These are phyloP conservation scores for Triticum urartu DNA, from an alignment of 176 grass and related monocot genomes.

Conservation along the genomic window DNA sequence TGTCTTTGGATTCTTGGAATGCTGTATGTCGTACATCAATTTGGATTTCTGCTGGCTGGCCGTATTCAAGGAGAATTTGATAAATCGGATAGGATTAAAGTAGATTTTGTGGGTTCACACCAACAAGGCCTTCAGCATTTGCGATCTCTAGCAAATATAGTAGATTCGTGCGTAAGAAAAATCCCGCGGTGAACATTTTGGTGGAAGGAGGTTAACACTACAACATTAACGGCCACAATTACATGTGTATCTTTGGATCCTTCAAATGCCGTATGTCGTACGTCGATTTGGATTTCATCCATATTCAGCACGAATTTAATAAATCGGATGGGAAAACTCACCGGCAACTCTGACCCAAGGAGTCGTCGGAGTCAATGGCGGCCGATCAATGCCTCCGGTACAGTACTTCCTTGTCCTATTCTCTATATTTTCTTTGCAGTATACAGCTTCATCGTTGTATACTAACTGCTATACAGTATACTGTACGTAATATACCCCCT, in stretches of 20 bases:
- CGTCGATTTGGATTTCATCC: too few relatives aligned
- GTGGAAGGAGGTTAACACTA: too few relatives aligned
- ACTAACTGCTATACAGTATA: background rate
- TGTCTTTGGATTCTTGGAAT: background rate
- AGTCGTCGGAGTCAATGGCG: background rate
- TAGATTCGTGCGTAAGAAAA: too few relatives aligned
- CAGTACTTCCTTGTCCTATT: constrained; percentile 4
- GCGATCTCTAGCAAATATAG: too few relatives aligned
- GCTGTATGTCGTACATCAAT: background rate
- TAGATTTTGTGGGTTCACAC: too few relatives aligned
- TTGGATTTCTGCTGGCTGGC: background rate
- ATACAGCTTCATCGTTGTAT: background rate
- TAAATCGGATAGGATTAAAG: too few relatives aligned
- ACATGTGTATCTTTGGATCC: background rate
- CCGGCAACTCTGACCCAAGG: background rate
- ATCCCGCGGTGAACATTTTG: too few relatives aligned
- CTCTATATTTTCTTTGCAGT: background rate
- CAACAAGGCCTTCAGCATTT: too few relatives aligned
- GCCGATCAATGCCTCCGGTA: too few relatives aligned
- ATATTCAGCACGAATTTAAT: too few relatives aligned
- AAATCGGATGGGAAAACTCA: background rate
- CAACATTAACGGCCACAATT: too few relatives aligned
- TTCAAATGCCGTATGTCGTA: background rate
- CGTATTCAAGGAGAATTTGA: background rate
- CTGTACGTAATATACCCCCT: background rate